phyloP scores from a whole-genome alignment of 805 yeast species.

The Candida ipomoeae region DNA sequence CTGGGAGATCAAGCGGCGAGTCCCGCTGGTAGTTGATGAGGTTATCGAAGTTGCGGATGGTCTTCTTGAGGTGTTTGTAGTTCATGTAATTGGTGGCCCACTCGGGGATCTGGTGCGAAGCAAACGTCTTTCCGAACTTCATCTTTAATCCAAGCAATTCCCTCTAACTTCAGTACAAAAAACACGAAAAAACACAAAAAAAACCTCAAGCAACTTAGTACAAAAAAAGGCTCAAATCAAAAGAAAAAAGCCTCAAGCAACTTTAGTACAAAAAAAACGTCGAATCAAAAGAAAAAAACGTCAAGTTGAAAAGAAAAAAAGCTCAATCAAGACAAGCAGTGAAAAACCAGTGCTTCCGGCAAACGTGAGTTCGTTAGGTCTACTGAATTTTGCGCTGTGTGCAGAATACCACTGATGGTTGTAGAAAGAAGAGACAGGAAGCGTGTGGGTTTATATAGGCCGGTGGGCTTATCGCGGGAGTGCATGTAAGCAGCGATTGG shows the following conservation, averaged over 20 bases:
- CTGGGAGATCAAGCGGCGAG: constrained; percentile 23
- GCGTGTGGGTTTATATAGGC: neutral
- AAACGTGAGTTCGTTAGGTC: no score
- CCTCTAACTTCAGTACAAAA: no score
- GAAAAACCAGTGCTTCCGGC: no score
- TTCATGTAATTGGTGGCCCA: constrained; percentile 83
- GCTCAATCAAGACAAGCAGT: no score
- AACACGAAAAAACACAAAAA: no score
- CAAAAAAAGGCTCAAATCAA: no score
- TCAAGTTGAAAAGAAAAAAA: no score
- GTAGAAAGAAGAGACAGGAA: neutral
- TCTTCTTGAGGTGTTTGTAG: constrained; percentile 78
- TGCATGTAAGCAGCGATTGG: neutral
- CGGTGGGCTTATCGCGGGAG: constrained; percentile 1
- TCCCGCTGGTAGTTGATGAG: constrained; percentile 34
- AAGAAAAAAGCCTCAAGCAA: no score
- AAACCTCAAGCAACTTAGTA: no score
- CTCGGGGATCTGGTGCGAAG: constrained; percentile 88
- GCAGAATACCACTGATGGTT: neutral
- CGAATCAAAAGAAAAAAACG: no score
- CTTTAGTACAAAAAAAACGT: no score
- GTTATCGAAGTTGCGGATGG: constrained; percentile 59
- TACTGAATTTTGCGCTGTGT: neutral
- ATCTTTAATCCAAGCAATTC: constrained; percentile 24
- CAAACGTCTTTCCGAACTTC: constrained; percentile 79